Evolutionary conservation across 331 rosid species (phyloP).

Genomic region (Telfairia occidentalis): DNA sequence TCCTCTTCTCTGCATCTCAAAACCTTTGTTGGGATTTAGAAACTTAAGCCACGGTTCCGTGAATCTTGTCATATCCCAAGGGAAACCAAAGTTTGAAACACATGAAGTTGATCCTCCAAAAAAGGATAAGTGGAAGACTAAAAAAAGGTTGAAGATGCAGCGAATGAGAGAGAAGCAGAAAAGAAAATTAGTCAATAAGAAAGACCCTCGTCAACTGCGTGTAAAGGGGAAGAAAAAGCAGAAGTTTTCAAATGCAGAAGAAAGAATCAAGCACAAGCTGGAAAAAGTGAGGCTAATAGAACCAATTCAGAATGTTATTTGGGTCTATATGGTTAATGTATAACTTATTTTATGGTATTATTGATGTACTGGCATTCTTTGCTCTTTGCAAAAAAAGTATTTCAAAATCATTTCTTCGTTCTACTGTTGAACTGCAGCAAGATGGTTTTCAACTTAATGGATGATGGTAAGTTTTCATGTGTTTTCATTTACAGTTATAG

Average conservation of each 20-base stretch:
- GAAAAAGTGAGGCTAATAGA: slow-evolving; percentile 39
- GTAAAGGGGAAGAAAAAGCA: slow-evolving; percentile 55
- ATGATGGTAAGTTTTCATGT: not conserved
- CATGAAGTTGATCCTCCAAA: slow-evolving; percentile 55
- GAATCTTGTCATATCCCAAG: slow-evolving; percentile 55
- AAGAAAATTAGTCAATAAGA: slow-evolving; percentile 74
- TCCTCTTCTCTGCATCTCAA: not conserved
- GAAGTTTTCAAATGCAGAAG: slow-evolving; percentile 51
- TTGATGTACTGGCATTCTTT: not conserved
- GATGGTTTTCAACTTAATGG: not conserved
- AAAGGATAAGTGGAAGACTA: slow-evolving; percentile 66
- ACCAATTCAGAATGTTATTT: not conserved
- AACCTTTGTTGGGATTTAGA: slow-evolving; percentile 34
- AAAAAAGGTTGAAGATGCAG: slow-evolving; percentile 71
- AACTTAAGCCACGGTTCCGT: slow-evolving; percentile 61
- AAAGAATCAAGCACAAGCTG: slow-evolving; percentile 69
- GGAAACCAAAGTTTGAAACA: slow-evolving; percentile 70
- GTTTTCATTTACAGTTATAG: not conserved
- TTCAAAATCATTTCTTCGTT: not conserved
- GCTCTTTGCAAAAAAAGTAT: not conserved
- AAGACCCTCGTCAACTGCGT: slow-evolving; percentile 54
- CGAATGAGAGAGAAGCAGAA: slow-evolving; percentile 63
- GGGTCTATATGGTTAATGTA: not conserved
- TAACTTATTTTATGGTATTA: not conserved
- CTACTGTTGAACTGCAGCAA: not conserved